Evolutionary conservation across 345 rosid species (phyloP), one percentile per base, ranked within the genome.

Genomic region (Murraya paniculata): DNA sequence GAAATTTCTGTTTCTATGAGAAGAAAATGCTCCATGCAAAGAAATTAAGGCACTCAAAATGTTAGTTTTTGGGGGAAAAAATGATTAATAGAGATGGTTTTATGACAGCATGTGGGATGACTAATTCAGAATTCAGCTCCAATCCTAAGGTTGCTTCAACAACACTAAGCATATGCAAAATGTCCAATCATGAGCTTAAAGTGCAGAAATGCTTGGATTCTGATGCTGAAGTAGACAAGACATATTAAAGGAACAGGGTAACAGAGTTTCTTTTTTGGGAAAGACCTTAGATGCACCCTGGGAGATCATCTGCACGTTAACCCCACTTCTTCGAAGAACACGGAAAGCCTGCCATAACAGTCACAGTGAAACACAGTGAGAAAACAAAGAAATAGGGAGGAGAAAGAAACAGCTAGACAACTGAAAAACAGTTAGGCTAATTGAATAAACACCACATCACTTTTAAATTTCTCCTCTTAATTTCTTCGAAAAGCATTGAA

Each of bases 281-380:
- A n/a, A 71, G 73, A 96, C 99, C 98, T 97, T 97, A n/a, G 99
- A 97, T 75, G 99, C 98, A 57, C 99, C 98, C 88, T 97, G 98
- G 75, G 98, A 97, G 85, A 94, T 97, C 99, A 97, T 94, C 85
- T 97, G 99, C 79, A 97, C 99, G 81, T 94, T 97, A 64, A 94
- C 93, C 68, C 98, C 95, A 65, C 88, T 90, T 79, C 87, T 86
- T 81, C 91, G 86, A 66, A 97, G 98, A 83, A 92, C 99, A 61
- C 69, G 84, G 82, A 97, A 97, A 60, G 79, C 99, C 98, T 96
- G 91, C 71, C 68, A 80, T 33, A 73, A 53, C 8, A 71, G 64
- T 4, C 22, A 79, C 16, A 22, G 8, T 55, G 65, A 53, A 24
- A 25, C 16, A 22, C 33, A 19, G 22, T 28, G 65, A 30, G 6